Evolutionary conservation across 192 early-diverging fungal genomes (phyloP), one percentile per base, ranked within the genome.

Genomic region (Coemansia sp.): DNA sequence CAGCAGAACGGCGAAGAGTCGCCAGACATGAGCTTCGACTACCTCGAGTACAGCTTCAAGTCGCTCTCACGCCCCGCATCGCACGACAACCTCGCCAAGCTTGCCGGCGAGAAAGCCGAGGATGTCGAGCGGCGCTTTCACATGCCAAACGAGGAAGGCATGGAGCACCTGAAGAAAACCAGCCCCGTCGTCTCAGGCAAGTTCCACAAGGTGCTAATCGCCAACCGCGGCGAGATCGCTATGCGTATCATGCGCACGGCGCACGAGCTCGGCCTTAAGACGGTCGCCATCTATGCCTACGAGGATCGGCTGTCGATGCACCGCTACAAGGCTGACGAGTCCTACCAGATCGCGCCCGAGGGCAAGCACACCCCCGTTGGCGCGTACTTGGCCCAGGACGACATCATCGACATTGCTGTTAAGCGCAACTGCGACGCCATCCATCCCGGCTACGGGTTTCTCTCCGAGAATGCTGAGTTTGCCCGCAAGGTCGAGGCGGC

Each of bases 401-500:
- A 93, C 66, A 96, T 98, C 60, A 86, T 98, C 59, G 82, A 81
- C 28, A 94, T 96, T 70, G 96, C 95, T 21, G 87, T 91, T 58
- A 70, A 85, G 63, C 88, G 87, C 51, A 86, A 88, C 70, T 92
- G 91, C 60, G 88, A 86, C 63, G 93, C 90, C 73, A 93, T 98
- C 76, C 96, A 97, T 66, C 96, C 95, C 28, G 94, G 95, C 52
- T 99, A 99, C 77, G 96, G 96, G 33, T 97, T 99, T 84, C 82
- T 99, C 39, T 89, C 90, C 31, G 96, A 99, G 79, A 97, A 99
- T 71, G 84, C 95, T 18, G 84, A 84, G 56, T 99, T 99, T 83
- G 95, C 95, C 8, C 84, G 87, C 71, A 93, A 92, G 74, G 92
- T 94, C 35, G 89, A 90, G 61, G 90, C 82, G 3, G 93, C 93